phyloP scores from a whole-genome alignment of 768 basidiomycete species.

The Lentinula edodes region DNA sequence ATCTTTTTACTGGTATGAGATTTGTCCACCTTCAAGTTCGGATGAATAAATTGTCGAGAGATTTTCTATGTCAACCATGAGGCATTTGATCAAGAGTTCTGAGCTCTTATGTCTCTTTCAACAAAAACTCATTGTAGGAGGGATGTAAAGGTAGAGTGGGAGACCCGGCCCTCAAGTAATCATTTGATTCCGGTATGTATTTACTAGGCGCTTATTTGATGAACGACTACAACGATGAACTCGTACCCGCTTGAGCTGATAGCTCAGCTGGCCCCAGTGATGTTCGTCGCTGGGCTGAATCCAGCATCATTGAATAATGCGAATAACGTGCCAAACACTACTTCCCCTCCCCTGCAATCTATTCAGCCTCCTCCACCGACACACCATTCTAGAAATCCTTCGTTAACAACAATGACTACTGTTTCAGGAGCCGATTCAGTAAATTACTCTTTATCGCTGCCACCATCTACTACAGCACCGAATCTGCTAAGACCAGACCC shows the following conservation, averaged over 20 bases:
- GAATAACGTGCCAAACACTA: not conserved
- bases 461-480: constrained; percentile 12
- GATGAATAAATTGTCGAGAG: no score
- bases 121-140: no score
- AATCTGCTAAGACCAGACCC: constrained; percentile 42
- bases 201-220: no score
- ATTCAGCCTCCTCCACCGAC: constrained; percentile 15
- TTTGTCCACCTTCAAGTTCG: no score
- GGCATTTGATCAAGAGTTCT: no score
- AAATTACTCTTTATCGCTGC: not conserved
- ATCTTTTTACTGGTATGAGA: no score
- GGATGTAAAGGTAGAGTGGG: no score
- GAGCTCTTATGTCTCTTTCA: no score
- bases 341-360: constrained; percentile 8
- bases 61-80: no score
- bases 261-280: constrained; percentile 83
- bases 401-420: not conserved
- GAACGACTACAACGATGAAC: constrained; percentile 53
- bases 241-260: constrained; percentile 89
- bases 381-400: constrained; percentile 16
- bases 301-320: constrained; percentile 8
- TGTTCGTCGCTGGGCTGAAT: constrained; percentile 91
- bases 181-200: no score
- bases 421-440: not conserved
- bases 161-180: no score